These are phyloP conservation scores for Pyracantha coccinea DNA, from an alignment of 331 rosid species.

Conservation along the genomic window DNA sequence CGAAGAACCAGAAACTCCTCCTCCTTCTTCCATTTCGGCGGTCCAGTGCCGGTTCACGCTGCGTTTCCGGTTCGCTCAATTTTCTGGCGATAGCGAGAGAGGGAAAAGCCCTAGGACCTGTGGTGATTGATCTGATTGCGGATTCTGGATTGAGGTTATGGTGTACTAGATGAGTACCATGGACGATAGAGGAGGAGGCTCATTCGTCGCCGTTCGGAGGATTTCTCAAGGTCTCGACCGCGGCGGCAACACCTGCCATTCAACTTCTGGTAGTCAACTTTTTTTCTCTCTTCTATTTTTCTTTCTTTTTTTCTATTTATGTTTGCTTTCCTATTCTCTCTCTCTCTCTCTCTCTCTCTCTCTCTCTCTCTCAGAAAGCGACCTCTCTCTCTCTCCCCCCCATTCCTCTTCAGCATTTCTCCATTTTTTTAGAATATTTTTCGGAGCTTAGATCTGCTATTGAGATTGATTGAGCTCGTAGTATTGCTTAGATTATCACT, in stretches of 20 bases:
- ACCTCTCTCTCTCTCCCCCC: conserved; percentile 5
- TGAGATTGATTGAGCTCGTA: conserved; percentile 24
- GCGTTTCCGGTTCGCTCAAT: background rate
- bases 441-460: conserved; percentile 30
- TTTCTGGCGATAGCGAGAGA: background rate
- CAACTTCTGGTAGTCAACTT: conserved; percentile 64
- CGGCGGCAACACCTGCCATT: conserved; percentile 60
- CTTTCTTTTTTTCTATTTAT: conserved; percentile 1
- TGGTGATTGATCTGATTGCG: background rate
- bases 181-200: conserved; percentile 82
- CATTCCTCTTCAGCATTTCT: background rate
- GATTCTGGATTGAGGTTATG: conserved; percentile 1
- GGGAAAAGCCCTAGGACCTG: background rate
- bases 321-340: background rate
- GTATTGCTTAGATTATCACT: conserved; percentile 22
- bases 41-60: background rate
- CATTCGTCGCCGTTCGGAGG: conserved; percentile 93
- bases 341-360: too few relatives aligned
- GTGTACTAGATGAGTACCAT: conserved; percentile 26
- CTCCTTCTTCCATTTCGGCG: background rate
- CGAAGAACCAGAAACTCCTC: background rate
- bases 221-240: conserved; percentile 93
- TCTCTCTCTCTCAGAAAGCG: background rate
- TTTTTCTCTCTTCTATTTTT: background rate
- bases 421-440: background rate